These are phyloP conservation scores for Alnus glutinosa DNA, from an alignment of 306 rosid species.

Conservation along the genomic window DNA sequence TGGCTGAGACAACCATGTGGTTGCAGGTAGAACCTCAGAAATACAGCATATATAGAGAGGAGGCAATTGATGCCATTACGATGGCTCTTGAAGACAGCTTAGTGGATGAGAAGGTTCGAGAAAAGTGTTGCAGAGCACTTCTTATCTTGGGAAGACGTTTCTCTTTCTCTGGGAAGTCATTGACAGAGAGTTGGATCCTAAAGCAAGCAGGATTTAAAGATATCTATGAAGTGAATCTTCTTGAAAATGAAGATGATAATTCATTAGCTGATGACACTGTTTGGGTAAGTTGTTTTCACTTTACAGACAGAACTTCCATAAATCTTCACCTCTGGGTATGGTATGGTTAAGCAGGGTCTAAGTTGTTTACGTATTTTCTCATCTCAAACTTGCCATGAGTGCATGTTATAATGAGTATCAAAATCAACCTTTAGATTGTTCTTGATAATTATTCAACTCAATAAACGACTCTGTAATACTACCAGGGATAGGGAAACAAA, in stretches of 20 bases:
- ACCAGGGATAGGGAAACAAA: too few species aligned
- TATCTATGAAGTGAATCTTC: constrained; percentile 26
- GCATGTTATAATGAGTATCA: constrained; percentile 1
- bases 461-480: background rate
- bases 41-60: constrained; percentile 51
- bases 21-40: constrained; percentile 55
- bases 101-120: constrained; percentile 43
- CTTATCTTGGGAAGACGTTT: constrained; percentile 60
- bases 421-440: background rate
- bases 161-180: constrained; percentile 47
- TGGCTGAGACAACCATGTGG: constrained; percentile 18
- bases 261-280: constrained; percentile 25
- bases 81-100: constrained; percentile 67
- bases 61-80: constrained; percentile 60
- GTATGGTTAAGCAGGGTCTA: background rate
- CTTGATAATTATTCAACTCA: background rate
- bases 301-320: background rate
- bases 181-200: constrained; percentile 40
- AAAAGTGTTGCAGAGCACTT: constrained; percentile 66
- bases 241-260: constrained; percentile 36
- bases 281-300: constrained; percentile 39
- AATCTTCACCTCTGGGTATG: background rate
- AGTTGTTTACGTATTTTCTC: background rate
- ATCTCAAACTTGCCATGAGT: background rate
- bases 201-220: constrained; percentile 37